Conservation (phyloP, 345 rosid genomes). For the Populus deltoides region DNA sequence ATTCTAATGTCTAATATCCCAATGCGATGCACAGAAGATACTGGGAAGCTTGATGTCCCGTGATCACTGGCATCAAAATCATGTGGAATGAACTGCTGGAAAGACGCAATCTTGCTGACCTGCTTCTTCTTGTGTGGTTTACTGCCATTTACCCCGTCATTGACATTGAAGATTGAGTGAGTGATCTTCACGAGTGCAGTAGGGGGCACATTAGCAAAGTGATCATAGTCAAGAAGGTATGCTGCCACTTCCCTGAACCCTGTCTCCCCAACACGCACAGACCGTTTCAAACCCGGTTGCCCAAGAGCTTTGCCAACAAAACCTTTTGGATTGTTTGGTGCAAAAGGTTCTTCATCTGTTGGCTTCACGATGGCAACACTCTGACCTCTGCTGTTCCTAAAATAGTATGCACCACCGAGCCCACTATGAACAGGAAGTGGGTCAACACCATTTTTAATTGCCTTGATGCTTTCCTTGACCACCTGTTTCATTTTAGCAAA, state of each 20-base stretch:
- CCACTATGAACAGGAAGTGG: constrained; percentile 77
- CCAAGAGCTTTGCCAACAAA: constrained; percentile 98
- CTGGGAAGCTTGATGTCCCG: constrained; percentile 97
- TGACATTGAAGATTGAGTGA: constrained; percentile 84
- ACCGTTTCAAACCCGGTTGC: constrained; percentile 89
- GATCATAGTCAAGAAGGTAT: constrained; percentile 78
- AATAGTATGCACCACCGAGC: constrained; percentile 94
- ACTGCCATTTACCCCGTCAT: constrained; percentile 70
- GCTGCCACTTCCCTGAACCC: constrained; percentile 98
- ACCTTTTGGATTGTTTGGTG: constrained; percentile 97
- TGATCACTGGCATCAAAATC: constrained; percentile 97
- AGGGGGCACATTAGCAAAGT: constrained; percentile 89
- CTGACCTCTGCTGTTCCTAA: constrained; percentile 66
- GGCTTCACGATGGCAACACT: constrained; percentile 94
- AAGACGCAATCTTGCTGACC: constrained; percentile 95
- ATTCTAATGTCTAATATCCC: constrained; percentile 89
- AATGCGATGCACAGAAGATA: constrained; percentile 80
- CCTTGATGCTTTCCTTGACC: constrained; percentile 75
- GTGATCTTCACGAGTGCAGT: constrained; percentile 96
- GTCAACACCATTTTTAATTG: constrained; percentile 80
- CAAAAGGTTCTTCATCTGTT: constrained; percentile 98
- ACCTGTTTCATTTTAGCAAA: constrained; percentile 44
- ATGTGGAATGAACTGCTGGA: constrained; percentile 87
- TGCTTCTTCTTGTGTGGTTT: constrained; percentile 56
- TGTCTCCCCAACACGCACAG: constrained; percentile 96